phyloP scores from a whole-genome alignment of 495 filamentous ascomycete species.

The Podospora conica region DNA sequence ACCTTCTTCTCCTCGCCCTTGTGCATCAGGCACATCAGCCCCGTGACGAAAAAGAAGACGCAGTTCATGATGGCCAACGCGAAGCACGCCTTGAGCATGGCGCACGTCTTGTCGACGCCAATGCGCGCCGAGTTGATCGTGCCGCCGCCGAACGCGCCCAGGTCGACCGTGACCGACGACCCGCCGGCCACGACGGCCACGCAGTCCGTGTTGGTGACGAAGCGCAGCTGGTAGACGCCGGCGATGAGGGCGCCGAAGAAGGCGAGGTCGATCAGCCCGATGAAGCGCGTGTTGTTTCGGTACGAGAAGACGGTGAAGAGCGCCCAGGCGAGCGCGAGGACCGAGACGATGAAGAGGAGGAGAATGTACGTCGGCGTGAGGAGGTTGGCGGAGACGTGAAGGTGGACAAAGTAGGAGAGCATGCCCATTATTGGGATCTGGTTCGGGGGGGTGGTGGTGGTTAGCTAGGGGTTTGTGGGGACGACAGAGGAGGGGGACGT shows the following conservation, averaged over 20 bases:
- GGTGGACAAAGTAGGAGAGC: slow-evolving; percentile 78
- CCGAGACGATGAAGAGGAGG: slow-evolving; percentile 83
- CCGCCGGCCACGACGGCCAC: slow-evolving; percentile 41
- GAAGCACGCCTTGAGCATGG: slow-evolving; percentile 82
- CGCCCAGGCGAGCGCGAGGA: slow-evolving; percentile 72
- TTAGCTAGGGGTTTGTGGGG: slow-evolving; percentile 10
- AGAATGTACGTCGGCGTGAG: slow-evolving; percentile 78
- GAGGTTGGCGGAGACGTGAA: slow-evolving; percentile 59
- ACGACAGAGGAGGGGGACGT: slow-evolving; percentile 14
- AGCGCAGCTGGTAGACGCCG: slow-evolving; percentile 66
- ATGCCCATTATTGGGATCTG: slow-evolving; percentile 84
- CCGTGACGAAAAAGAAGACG: slow-evolving; percentile 74
- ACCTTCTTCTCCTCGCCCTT: slow-evolving; percentile 17
- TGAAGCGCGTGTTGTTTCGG: slow-evolving; percentile 66
- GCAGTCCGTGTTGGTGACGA: slow-evolving; percentile 63
- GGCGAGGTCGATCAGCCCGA: slow-evolving; percentile 67
- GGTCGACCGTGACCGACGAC: slow-evolving; percentile 45
- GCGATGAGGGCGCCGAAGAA: slow-evolving; percentile 84
- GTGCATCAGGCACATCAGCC: slow-evolving; percentile 55
- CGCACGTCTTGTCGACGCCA: slow-evolving; percentile 65
- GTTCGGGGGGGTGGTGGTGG: background rate
- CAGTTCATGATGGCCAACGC: slow-evolving; percentile 84
- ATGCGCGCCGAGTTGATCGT: slow-evolving; percentile 39
- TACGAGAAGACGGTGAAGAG: slow-evolving; percentile 77
- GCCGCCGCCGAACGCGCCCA: slow-evolving; percentile 54